Percentiles rank a stretch among this genome's conserved stretches.
Evolutionary conservation across 2,329 filamentous ascomycete species (phyloP).

Genomic region (Fusarium setosum): DNA sequence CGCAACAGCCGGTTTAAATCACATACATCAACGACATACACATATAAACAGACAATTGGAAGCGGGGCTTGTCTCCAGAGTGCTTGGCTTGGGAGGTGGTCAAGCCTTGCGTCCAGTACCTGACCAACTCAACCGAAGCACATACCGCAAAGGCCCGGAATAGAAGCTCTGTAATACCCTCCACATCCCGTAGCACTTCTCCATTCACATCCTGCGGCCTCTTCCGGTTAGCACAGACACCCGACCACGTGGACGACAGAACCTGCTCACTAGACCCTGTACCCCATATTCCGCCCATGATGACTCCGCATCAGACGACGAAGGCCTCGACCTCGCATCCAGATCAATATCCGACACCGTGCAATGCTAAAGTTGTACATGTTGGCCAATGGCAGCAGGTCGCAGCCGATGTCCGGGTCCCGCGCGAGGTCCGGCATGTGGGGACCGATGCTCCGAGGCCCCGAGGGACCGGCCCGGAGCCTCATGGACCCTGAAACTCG

Average conservation of each 20-base stretch:
- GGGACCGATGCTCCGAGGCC: constrained; percentile 7
- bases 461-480: constrained; percentile 9
- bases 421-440: constrained; percentile 19
- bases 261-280: not conserved
- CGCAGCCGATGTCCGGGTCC: constrained; percentile 22
- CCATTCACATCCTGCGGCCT: not conserved
- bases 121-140: too few species aligned
- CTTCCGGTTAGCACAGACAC: not conserved
- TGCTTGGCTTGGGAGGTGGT: too few species aligned
- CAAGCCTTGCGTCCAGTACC: too few species aligned
- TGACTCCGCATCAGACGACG: not conserved
- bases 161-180: too few species aligned
- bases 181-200: not conserved
- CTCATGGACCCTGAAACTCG: constrained; percentile 18
- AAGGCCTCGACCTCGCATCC: not conserved
- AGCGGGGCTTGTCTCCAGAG: too few species aligned
- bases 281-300: not conserved
- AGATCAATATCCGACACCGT: not conserved
- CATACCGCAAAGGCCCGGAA: too few species aligned
- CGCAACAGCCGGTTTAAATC: too few species aligned
- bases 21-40: too few species aligned
- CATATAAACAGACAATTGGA: too few species aligned
- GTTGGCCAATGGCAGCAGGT: constrained; percentile 11
- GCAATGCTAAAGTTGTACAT: not conserved
- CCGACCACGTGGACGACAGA: not conserved